Evolutionary conservation across 2,329 filamentous ascomycete species (phyloP).

Genomic region (Shiraia bambusicola): DNA sequence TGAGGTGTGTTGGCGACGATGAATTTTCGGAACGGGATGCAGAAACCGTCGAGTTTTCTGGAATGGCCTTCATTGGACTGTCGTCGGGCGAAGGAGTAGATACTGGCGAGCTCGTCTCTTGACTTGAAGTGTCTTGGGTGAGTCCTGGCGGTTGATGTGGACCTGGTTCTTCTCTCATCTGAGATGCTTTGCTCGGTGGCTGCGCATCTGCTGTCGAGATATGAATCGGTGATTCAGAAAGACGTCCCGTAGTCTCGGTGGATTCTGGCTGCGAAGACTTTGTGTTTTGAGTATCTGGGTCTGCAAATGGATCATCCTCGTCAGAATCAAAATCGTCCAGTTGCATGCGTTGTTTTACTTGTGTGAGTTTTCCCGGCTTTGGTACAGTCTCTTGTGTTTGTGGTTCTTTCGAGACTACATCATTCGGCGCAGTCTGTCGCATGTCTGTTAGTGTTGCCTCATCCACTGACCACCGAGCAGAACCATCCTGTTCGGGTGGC

Average conservation of each 20-base stretch:
- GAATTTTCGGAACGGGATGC: constrained; percentile 20
- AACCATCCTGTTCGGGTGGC: constrained; percentile 30
- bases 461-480: constrained; percentile 13
- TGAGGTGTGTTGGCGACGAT: constrained; percentile 27
- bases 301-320: constrained; percentile 49
- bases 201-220: constrained; percentile 59
- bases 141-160: constrained; percentile 61
- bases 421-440: constrained; percentile 36
- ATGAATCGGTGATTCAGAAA: constrained; percentile 69
- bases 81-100: constrained; percentile 40
- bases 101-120: constrained; percentile 53
- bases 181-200: constrained; percentile 30
- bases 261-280: constrained; percentile 19
- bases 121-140: constrained; percentile 69
- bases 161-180: constrained; percentile 31
- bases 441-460: constrained; percentile 25
- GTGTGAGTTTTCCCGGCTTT: constrained; percentile 59
- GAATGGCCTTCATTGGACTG: constrained; percentile 31
- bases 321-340: constrained; percentile 70
- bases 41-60: constrained; percentile 24
- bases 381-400: constrained; percentile 46
- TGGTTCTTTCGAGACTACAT: constrained; percentile 36
- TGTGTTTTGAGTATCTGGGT: constrained; percentile 42
- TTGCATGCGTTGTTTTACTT: constrained; percentile 63
- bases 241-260: constrained; percentile 31